Percentiles rank a stretch among this genome's conserved stretches.
Evolutionary conservation across 139 green algal species (phyloP).

Genomic region (Protoeuglena noctilucae): DNA sequence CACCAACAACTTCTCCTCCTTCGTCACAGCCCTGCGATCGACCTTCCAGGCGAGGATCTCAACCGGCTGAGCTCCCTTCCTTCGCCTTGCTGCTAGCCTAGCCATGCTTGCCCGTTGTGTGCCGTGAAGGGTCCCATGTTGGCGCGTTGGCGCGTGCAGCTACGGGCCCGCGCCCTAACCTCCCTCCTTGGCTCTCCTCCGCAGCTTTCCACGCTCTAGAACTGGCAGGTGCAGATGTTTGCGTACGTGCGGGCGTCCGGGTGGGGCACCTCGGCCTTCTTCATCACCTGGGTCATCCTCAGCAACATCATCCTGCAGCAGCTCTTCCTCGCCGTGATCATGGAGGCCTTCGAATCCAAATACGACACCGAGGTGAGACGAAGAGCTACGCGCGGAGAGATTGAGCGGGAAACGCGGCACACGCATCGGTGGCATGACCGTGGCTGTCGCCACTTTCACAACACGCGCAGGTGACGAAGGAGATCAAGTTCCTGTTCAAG

Average conservation of each 20-base stretch:
- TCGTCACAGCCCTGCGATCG: constrained; percentile 35
- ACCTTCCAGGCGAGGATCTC: constrained; percentile 36
- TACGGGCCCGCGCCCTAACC: no score
- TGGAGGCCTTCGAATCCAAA: constrained; percentile 54
- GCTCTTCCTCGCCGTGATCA: constrained; percentile 54
- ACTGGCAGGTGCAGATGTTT: constrained; percentile 45
- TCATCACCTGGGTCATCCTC: constrained; percentile 51
- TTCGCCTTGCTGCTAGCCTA: constrained; percentile 1
- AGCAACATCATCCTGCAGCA: constrained; percentile 52
- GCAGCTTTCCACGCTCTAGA: constrained; percentile 48
- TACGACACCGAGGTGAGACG: constrained; percentile 27
- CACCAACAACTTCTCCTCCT: constrained; percentile 50
- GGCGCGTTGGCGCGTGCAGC: not conserved
- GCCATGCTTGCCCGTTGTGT: not conserved
- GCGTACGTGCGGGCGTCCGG: constrained; percentile 20
- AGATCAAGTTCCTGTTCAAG: not conserved
- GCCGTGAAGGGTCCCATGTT: not conserved
- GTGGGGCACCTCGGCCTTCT: constrained; percentile 36
- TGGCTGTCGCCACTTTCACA: no score
- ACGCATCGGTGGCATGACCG: no score
- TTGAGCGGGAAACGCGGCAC: no score
- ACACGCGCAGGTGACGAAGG: not conserved
- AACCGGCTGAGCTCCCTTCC: not conserved
- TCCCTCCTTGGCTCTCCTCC: not conserved
- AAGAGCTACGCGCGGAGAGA: no score